Evolutionary conservation across 1,139 yeast species (phyloP), one percentile per base, ranked within the genome.

Genomic region (Blastobotrys raffinosifermentans): DNA sequence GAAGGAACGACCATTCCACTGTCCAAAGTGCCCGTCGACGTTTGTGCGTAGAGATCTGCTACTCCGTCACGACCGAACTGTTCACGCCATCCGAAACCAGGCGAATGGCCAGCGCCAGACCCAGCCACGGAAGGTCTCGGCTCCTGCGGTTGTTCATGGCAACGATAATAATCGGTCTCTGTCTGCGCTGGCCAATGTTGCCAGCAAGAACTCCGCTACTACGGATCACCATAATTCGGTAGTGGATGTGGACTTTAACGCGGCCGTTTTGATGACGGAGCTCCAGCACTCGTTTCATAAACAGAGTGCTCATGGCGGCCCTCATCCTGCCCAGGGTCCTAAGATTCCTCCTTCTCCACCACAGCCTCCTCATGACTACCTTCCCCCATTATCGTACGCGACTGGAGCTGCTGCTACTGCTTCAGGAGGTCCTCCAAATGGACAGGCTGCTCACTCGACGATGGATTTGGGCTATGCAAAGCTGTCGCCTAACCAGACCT

Each of bases 31-130:
- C 52, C 71, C 80, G 2, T 73, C 81, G 31, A 75, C 82, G 2
- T 83, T 83, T 65, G 94, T 83, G 1, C 66, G 94, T 48, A 61
- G 91, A 50, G 94, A 83, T 54, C 63, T 83, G 39, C 66, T 83
- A 31, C 83, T 82, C 50, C 67, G 94, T 35, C 94, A 83, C 55
- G 76, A 84, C 46, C 65, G 91, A 38, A 83, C 91, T 0, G 93
- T 83, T 6, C 94, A 83, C 58, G 69, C 44, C 2, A 22, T 32
- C 13, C 22, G 40, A 18, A 37, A 37, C 17, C 15, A 21, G 13
- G 67, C n/a, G 40, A 43, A 42, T 42, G 39, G 35, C 43, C 40
- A 20, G 22, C 35, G 15, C 41, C 38, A 26, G 30, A 6, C 27
- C 15, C n/a, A n/a, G n/a, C 21, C 21, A 9, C 27, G 27, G 5